Conservation (phyloP, 139 green algal species). For the Picochlorum sp. region DNA sequence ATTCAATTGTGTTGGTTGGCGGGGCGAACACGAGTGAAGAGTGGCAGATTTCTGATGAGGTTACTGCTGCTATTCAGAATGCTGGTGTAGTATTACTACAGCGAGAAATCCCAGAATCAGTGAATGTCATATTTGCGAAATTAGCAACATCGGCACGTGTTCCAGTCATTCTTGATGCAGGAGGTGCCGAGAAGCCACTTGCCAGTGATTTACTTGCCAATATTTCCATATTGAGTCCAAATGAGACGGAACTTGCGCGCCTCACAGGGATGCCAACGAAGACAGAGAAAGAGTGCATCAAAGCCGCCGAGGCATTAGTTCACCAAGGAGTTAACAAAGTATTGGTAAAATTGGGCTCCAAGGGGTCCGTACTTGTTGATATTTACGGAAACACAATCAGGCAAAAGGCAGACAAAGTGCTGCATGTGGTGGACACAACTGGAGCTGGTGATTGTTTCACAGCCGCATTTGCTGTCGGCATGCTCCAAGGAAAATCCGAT, state of each 20-base stretch:
- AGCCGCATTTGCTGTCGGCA: constrained; percentile 67
- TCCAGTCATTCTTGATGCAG: constrained; percentile 76
- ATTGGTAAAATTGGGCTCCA: constrained; percentile 78
- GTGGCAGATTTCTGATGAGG: constrained; percentile 38
- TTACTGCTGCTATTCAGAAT: constrained; percentile 7
- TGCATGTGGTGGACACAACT: constrained; percentile 72
- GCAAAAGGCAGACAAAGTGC: constrained; percentile 9
- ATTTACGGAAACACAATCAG: constrained; percentile 11
- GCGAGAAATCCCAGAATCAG: constrained; percentile 68
- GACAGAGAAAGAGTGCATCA: constrained; percentile 32
- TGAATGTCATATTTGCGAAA: constrained; percentile 62
- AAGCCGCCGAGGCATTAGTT: constrained; percentile 48
- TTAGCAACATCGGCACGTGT: constrained; percentile 49
- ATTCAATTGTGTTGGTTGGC: constrained; percentile 83
- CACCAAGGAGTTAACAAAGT: constrained; percentile 47
- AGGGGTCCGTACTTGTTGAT: constrained; percentile 63
- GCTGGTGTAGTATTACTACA: constrained; percentile 75
- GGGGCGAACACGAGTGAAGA: constrained; percentile 57
- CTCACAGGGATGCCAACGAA: constrained; percentile 56
- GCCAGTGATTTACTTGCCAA: constrained; percentile 46
- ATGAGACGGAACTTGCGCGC: constrained; percentile 79
- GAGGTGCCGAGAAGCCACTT: constrained; percentile 62
- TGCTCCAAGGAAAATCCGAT: constrained; percentile 53
- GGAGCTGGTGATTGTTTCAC: constrained; percentile 93
- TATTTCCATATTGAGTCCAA: constrained; percentile 68